Base-by-base conservation (phyloP, 352 stramenopile genomes). In the Globisporangium cylindrosporum region DNA sequence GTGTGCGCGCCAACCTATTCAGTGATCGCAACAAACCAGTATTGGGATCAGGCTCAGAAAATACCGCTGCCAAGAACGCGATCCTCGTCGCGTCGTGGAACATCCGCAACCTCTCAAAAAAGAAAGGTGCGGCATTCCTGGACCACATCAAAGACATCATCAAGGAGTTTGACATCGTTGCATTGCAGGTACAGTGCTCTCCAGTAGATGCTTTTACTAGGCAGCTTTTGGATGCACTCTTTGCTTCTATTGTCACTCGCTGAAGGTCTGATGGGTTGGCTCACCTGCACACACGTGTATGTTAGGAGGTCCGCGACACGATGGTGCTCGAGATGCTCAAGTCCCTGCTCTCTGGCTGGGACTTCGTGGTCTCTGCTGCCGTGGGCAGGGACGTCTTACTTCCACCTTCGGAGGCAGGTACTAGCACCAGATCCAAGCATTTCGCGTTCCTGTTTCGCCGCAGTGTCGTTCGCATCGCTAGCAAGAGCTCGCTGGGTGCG, bases 21-120 rank as follows among this genome's bases (percentile, higher is more conserved):
- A 60, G 64, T 1, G 32, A 73, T 12, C 24, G 22, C 62, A 38
- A 10, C 20, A 51, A 10, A 34, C 14, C 55, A 27, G 10, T 14
- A 18, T 6, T 27, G 8, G 24, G 4, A 22, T n/a, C 57, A 12
- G 15, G 18, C 1, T 20, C 53, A 0, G 29, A 29, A 9, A n/a
- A 2, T n/a, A 48, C 41, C 15, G 15, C 41, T 7, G 41, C 38
- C 20, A n/a, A 48, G 4, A 65, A 29, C 27, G 68, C 70, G 24
- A 25, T 92, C 22, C 66, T 92, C 41, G 63, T 91, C 7, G 85
- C 79, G 0, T 89, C 81, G 62, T 91, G 80, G 81, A 93, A 93
- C 32, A 82, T 93, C n/a, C 80, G 81, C 72, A 89, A 91, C 55
- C 67, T 91, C 65, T 91, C 83, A 3, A 77, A 73, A 27, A 68